A percentile compares a stretch with the other conserved stretches of the same genome.
phyloP scores from a whole-genome alignment of 2,329 filamentous ascomycete genomes.

The Cladobotryum mycophilum region DNA sequence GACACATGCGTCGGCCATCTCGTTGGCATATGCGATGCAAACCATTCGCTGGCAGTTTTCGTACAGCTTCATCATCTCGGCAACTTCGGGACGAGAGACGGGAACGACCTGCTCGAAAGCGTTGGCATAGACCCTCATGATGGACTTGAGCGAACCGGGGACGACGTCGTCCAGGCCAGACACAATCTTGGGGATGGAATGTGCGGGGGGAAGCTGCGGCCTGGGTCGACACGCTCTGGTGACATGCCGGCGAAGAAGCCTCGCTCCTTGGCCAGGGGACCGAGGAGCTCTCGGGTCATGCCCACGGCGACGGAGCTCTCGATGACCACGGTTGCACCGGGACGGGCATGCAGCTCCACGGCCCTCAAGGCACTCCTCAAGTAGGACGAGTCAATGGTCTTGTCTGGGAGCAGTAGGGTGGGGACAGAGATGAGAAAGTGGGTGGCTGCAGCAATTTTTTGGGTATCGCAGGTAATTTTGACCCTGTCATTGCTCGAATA shows the following conservation, averaged over 20 bases:
- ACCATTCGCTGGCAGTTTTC: slow-evolving; percentile 54
- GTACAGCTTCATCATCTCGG: slow-evolving; percentile 53
- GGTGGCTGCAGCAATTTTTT: slow-evolving; percentile 35
- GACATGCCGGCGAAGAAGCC: slow-evolving; percentile 45
- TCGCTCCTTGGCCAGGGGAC: slow-evolving; percentile 34
- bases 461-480: slow-evolving; percentile 32
- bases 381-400: slow-evolving; percentile 42
- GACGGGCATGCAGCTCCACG: slow-evolving; percentile 35
- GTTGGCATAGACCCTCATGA: slow-evolving; percentile 38
- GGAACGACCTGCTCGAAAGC: slow-evolving; percentile 43
- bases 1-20: slow-evolving; percentile 49
- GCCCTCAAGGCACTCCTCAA: slow-evolving; percentile 37
- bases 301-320: slow-evolving; percentile 50
- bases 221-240: slow-evolving; percentile 48
- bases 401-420: slow-evolving; percentile 41
- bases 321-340: slow-evolving; percentile 43
- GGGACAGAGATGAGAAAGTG: slow-evolving; percentile 51
- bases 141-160: slow-evolving; percentile 38
- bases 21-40: slow-evolving; percentile 48
- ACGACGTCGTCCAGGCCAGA: slow-evolving; percentile 44
- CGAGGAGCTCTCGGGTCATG: slow-evolving; percentile 46
- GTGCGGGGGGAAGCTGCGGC: slow-evolving; percentile 34
- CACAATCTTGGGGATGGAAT: slow-evolving; percentile 46
- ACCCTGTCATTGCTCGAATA: slow-evolving; percentile 23
- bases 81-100: slow-evolving; percentile 47